Evolutionary conservation across 164 flowering plant genomes (phyloP), one percentile per base, ranked within the genome.

Genomic region (Annona cherimola): DNA sequence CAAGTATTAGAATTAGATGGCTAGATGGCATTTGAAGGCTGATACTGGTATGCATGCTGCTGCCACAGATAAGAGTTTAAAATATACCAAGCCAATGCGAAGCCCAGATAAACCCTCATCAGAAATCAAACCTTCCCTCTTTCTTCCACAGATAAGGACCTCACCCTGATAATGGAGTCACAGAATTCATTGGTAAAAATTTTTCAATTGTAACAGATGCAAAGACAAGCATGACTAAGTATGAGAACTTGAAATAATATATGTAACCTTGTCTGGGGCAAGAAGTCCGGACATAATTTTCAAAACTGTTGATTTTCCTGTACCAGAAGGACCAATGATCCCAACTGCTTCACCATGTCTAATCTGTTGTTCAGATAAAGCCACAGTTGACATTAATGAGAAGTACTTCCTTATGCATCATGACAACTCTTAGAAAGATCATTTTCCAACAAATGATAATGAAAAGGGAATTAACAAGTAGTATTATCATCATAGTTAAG

Each of bases 271-370:
- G 82, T 96, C 99, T 19, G 99, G 97, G 75, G 97, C 89, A 82
- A 96, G 98, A 83, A 96, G 98, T 44, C 99, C 99, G 5, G 99
- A 97, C 54, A 96, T 89, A 76, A 96, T 89, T 80, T 92, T 96
- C 73, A 96, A 73, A 39, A 93, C 79, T 18, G 98, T 93, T 60
- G 99, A 96, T 79, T 96, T 96, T 54, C 99, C 99, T 54, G 97
- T 93, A 43, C 99, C 99, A 80, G 99, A 96, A 72, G 99, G 99
- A 59, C 98, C 99, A 85, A 96, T 89, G 57, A 96, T 92, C 71
- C 99, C 99, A 78, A 96, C 94, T 73, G 99, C 98, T 81, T 96
- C 99, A 57, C 98, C 99, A 79, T 88, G 86, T 80, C 94, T 87
- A 78, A 96, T 93, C 99, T 95, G 81, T 67, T 40, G 54, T 35